Percentiles rank a stretch among this genome's conserved stretches.
Conservation (phyloP, 1,284 basidiomycete genomes). For the Tilletia indica region DNA sequence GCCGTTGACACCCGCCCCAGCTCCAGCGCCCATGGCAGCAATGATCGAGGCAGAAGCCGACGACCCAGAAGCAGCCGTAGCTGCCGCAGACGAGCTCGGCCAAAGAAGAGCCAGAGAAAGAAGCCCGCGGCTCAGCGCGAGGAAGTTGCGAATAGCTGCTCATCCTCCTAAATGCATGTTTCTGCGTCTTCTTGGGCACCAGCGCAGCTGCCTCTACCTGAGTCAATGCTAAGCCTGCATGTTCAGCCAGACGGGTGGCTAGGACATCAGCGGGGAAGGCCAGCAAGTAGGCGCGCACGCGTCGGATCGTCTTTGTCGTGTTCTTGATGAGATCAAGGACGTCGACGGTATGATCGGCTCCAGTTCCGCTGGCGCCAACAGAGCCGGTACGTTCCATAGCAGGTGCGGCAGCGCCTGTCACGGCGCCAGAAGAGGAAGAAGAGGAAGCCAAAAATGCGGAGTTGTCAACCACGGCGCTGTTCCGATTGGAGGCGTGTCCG, state of each 20-base stretch:
- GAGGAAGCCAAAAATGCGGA: neutral
- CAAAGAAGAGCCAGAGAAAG: neutral
- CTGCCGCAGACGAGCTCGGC: neutral
- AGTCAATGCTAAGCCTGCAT: neutral
- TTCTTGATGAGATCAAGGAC: conserved; percentile 26
- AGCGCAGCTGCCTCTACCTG: neutral
- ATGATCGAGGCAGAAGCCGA: neutral
- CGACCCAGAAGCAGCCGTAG: neutral
- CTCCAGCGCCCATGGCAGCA: neutral
- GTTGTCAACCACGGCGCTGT: neutral
- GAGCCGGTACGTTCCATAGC: neutral
- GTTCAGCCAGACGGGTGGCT: neutral
- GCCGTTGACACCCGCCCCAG: no score
- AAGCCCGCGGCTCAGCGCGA: neutral
- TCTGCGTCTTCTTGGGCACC: neutral
- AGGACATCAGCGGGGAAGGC: conserved; percentile 29
- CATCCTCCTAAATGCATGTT: conserved; percentile 2
- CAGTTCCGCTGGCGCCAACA: neutral
- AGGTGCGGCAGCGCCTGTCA: neutral
- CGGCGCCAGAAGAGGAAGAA: no score
- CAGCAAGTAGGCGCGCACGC: conserved; percentile 38
- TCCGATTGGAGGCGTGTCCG: conserved; percentile 6
- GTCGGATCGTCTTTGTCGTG: conserved; percentile 36
- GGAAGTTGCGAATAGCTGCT: conserved; percentile 16
- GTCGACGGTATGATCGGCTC: conserved; percentile 7